Evolutionary conservation across 164 flowering plant genomes (phyloP).

Genomic region (Macadamia integrifolia): DNA sequence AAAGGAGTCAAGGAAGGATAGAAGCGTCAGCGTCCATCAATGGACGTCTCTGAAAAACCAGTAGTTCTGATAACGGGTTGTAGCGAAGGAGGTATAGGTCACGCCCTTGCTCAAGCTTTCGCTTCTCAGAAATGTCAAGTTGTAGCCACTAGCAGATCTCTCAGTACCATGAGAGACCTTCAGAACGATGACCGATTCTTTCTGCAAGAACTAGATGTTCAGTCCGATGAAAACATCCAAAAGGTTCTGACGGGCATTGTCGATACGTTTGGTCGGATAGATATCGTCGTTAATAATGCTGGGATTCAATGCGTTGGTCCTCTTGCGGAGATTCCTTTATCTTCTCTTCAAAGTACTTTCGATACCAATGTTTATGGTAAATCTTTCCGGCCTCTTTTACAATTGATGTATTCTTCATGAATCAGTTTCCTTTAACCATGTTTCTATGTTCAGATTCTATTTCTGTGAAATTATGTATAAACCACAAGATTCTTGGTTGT

Average conservation of each 20-base stretch:
- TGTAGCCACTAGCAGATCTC: slow-evolving; percentile 69
- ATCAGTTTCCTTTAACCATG: not conserved
- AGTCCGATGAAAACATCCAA: slow-evolving; percentile 58
- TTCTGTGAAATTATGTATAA: too few relatives aligned
- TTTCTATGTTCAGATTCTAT: too few relatives aligned
- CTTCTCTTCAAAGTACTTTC: slow-evolving; percentile 51
- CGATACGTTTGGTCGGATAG: slow-evolving; percentile 61
- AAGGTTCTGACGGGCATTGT: slow-evolving; percentile 35
- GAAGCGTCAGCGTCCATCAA: not conserved
- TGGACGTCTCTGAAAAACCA: slow-evolving; percentile 14
- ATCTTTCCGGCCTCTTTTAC: not conserved
- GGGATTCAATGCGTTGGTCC: slow-evolving; percentile 89
- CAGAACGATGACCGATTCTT: slow-evolving; percentile 42
- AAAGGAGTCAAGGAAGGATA: too few relatives aligned
- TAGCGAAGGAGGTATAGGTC: slow-evolving; percentile 78
- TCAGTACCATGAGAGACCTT: slow-evolving; percentile 50
- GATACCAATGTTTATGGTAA: slow-evolving; percentile 81
- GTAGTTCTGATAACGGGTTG: slow-evolving; percentile 91
- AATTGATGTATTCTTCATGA: not conserved
- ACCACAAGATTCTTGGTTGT: too few relatives aligned
- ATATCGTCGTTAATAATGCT: slow-evolving; percentile 84
- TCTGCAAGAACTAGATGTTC: slow-evolving; percentile 66
- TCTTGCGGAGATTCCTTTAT: slow-evolving; percentile 73
- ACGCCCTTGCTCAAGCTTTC: slow-evolving; percentile 70
- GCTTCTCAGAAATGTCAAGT: slow-evolving; percentile 60